Evolutionary conservation across 2,329 filamentous ascomycete species (phyloP).

Genomic region (Talaromyces sp.): DNA sequence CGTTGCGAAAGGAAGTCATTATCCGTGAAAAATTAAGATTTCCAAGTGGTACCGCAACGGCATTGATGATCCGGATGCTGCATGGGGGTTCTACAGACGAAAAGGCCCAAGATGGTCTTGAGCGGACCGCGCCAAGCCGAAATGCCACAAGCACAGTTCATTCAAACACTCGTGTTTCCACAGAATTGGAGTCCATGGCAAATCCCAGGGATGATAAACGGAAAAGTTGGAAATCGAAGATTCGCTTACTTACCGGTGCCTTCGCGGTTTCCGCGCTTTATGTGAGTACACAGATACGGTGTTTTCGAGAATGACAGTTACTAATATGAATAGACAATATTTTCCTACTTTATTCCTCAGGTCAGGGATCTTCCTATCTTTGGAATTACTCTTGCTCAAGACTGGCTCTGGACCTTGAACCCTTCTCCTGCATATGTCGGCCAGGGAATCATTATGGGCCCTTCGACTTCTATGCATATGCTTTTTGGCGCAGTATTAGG

Average conservation of each 20-base stretch:
- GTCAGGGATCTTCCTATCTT: conserved; percentile 84
- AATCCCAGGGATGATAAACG: conserved; percentile 29
- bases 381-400: conserved; percentile 64
- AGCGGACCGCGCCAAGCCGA: neutral
- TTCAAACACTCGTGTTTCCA: neutral
- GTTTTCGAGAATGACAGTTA: conserved; percentile 1
- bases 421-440: conserved; percentile 96
- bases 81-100: conserved; percentile 58
- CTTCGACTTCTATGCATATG: conserved; percentile 93
- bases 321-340: conserved; percentile 57
- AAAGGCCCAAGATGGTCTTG: neutral
- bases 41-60: conserved; percentile 91
- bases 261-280: conserved; percentile 56
- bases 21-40: conserved; percentile 90
- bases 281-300: conserved; percentile 26
- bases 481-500: conserved; percentile 81
- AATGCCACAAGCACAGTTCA: neutral
- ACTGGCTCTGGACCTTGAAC: conserved; percentile 94
- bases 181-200: conserved; percentile 30
- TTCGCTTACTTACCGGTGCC: conserved; percentile 54
- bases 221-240: conserved; percentile 58
- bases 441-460: conserved; percentile 98
- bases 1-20: conserved; percentile 83
- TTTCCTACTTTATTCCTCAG: conserved; percentile 84
- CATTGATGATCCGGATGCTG: conserved; percentile 83